These are phyloP conservation scores for Calocybe gambosa DNA, from an alignment of 1,284 basidiomycete species.

Conservation along the genomic window DNA sequence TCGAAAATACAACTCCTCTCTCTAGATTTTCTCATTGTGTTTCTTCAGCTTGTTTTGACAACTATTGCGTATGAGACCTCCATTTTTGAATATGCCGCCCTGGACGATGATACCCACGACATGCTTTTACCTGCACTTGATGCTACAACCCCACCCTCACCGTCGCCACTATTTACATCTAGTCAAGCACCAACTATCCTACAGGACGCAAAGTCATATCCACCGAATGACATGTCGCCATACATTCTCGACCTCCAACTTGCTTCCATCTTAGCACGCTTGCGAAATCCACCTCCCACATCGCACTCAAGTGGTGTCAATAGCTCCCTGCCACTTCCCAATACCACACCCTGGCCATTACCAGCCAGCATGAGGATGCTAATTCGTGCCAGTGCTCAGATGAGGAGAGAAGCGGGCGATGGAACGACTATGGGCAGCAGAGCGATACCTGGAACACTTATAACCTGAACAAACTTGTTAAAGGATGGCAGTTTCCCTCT, in stretches of 20 bases:
- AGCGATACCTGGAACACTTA: constrained; percentile 28
- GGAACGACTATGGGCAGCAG: constrained; percentile 11
- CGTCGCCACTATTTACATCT: constrained; percentile 19
- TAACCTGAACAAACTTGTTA: constrained; percentile 15
- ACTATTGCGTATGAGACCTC: constrained; percentile 63
- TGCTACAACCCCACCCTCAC: constrained; percentile 14
- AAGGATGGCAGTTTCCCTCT: background rate
- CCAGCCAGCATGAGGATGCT: constrained; percentile 47
- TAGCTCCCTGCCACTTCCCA: constrained; percentile 51
- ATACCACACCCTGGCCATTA: constrained; percentile 49
- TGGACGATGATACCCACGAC: constrained; percentile 25
- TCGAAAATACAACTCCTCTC: constrained; percentile 56
- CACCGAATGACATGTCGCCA: constrained; percentile 26
- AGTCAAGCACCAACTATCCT: constrained; percentile 16
- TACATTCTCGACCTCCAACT: constrained; percentile 60
- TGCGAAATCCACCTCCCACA: constrained; percentile 46
- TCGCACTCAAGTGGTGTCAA: constrained; percentile 27
- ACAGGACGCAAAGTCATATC: constrained; percentile 17
- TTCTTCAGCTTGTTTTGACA: constrained; percentile 56
- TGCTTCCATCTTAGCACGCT: constrained; percentile 41
- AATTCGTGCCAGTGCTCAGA: constrained; percentile 38
- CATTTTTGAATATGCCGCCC: constrained; percentile 25
- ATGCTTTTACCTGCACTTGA: constrained; percentile 26
- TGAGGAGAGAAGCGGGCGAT: constrained; percentile 25
- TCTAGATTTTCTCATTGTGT: constrained; percentile 61